Conservation (phyloP, 2,329 filamentous ascomycete genomes). For the Pseudogymnoascus sp. region DNA sequence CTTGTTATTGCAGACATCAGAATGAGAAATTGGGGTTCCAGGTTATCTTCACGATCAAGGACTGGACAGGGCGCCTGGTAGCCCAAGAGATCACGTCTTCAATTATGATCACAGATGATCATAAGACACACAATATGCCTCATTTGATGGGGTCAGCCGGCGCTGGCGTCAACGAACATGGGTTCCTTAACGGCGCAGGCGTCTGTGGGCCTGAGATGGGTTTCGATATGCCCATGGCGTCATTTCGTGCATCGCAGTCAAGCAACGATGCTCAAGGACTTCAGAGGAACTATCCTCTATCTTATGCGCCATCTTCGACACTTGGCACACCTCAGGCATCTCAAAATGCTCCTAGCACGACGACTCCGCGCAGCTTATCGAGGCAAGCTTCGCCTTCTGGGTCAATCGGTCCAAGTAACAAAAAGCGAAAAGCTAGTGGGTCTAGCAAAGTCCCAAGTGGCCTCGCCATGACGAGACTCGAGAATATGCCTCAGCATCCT, state of each 20-base stretch:
- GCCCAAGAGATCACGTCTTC: slow-evolving; percentile 79
- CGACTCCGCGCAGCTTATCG: slow-evolving; percentile 57
- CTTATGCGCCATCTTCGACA: slow-evolving; percentile 22
- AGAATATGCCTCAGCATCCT: slow-evolving; percentile 37
- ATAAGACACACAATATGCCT: slow-evolving; percentile 68
- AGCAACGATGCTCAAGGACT: slow-evolving; percentile 56
- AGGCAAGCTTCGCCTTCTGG: slow-evolving; percentile 65
- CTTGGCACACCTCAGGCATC: slow-evolving; percentile 26
- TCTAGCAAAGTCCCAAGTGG: slow-evolving; percentile 62
- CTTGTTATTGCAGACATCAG: slow-evolving; percentile 94
- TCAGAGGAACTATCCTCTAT: slow-evolving; percentile 39
- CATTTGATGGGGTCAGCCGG: slow-evolving; percentile 16
- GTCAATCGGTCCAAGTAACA: slow-evolving; percentile 57
- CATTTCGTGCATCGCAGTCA: slow-evolving; percentile 52
- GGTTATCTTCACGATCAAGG: slow-evolving; percentile 92
- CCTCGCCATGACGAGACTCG: slow-evolving; percentile 74
- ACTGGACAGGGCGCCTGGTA: slow-evolving; percentile 65
- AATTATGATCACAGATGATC: slow-evolving; percentile 96
- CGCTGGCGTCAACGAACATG: slow-evolving; percentile 22
- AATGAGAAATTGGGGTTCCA: slow-evolving; percentile 85
- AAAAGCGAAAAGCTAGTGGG: slow-evolving; percentile 74
- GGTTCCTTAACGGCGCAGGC: slow-evolving; percentile 33
- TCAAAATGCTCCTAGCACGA: slow-evolving; percentile 34
- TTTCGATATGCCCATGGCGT: slow-evolving; percentile 30
- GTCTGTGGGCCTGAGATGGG: slow-evolving; percentile 31